phyloP scores from a whole-genome alignment of 2,329 filamentous ascomycete species.

The Fusarium sp. region DNA sequence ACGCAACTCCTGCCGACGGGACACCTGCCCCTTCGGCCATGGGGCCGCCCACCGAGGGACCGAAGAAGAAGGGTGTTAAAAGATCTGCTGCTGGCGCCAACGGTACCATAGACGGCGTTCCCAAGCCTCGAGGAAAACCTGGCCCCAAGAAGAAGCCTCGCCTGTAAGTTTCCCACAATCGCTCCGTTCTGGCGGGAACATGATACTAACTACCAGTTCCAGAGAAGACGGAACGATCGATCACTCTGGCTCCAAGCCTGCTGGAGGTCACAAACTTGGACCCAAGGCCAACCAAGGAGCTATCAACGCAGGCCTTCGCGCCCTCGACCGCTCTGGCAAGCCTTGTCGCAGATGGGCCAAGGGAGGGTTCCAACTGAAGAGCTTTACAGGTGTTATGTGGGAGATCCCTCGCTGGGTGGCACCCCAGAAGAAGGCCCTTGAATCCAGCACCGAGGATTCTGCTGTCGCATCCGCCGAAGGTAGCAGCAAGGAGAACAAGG shows the following conservation, averaged over 20 bases:
- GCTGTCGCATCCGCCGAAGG: conserved; percentile 62
- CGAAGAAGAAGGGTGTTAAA: conserved; percentile 83
- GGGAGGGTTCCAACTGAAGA: conserved; percentile 87
- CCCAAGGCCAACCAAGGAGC: conserved; percentile 97
- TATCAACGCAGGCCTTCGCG: conserved; percentile 95
- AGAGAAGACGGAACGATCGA: conserved; percentile 76
- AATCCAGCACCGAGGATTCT: conserved; percentile 62
- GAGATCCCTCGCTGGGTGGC: conserved; percentile 86
- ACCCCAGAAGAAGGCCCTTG: conserved; percentile 68
- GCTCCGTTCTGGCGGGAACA: neutral
- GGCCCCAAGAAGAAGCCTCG: conserved; percentile 97
- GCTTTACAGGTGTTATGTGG: conserved; percentile 90
- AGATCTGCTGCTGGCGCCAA: conserved; percentile 75
- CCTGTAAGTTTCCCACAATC: conserved; percentile 75
- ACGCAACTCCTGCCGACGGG: conserved; percentile 61
- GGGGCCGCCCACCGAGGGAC: conserved; percentile 71
- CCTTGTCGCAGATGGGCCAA: conserved; percentile 93
- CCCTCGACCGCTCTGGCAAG: conserved; percentile 90
- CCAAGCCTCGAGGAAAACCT: conserved; percentile 86
- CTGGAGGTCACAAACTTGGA: conserved; percentile 82
- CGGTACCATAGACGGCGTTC: conserved; percentile 69
- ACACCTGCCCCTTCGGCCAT: conserved; percentile 69
- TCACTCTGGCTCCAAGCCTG: conserved; percentile 64
- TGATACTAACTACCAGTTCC: conserved; percentile 49
- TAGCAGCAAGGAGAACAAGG: conserved; percentile 75